Evolutionary conservation across 2,329 filamentous ascomycete genomes (phyloP), one percentile per base, ranked within the genome.

Genomic region (Aspergillus bombycis): DNA sequence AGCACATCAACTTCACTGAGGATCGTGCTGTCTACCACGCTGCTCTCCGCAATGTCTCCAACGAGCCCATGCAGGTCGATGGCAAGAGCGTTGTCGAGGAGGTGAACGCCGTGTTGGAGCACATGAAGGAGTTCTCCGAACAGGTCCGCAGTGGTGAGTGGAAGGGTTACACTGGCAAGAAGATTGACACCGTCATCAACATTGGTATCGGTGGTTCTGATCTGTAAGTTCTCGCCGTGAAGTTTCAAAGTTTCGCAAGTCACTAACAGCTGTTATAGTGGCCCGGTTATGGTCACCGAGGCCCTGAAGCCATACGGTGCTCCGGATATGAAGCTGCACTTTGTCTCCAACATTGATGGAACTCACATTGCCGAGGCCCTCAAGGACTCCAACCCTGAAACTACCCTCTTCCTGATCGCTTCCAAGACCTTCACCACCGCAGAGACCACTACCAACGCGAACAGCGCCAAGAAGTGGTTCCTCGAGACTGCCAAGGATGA

Each of bases 1-100:
- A 98, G 77, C 94, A 96, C 87, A 98, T 99, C 86, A 99, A 99
- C 88, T 97, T 97, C 83, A 99, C 95, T 65, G 95, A 99, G 85
- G 85, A 94, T 77, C 90, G 95, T 69, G 95, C 95, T 69, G 95
- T 99, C 69, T 96, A 96, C 84, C 95, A 99, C 83, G 88, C 92
- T 71, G 95, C 95, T 56, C 87, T 99, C 75, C 91, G 95, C 78
- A 99, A 99, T 79, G 89, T 93, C 68, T 86, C 88, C 78, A 93
- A 92, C 78, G 88, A 92, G 86, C 88, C 84, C 55, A 89, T 90
- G 87, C 78, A 92, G 81, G 95, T 98, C 36, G 90, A 97, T 70
- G 94, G 94, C 66, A 84, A 93, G 81, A 94, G 96, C 77, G 95
- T 99, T 74, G 94, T 97, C 78, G 92, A 94, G 74, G 95, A 89